These are phyloP conservation scores for Mentha longifolia DNA, from an alignment of 257 asterid species.

Conservation along the genomic window DNA sequence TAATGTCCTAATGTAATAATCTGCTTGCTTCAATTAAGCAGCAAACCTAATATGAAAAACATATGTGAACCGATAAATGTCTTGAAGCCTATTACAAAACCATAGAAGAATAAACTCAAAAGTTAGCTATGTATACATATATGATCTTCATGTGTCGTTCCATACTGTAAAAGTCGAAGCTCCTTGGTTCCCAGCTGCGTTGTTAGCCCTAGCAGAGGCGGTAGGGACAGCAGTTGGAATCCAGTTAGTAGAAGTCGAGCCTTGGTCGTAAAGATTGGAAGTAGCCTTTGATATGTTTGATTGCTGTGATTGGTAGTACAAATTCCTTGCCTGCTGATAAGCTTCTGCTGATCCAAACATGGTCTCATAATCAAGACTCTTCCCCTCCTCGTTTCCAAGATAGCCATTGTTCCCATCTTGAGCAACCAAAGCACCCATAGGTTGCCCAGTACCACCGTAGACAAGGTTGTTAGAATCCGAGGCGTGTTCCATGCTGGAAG, in stretches of 20 bases:
- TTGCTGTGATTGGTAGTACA: slow-evolving; percentile 47
- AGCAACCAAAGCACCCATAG: slow-evolving; percentile 23
- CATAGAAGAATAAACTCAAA: slow-evolving; percentile 28
- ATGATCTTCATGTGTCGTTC: slow-evolving; percentile 56
- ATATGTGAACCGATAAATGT: slow-evolving; percentile 26
- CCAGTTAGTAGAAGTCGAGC: slow-evolving; percentile 34
- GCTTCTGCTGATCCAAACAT: slow-evolving; percentile 37
- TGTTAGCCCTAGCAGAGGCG: slow-evolving; percentile 36
- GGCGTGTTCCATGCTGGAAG: slow-evolving; percentile 40
- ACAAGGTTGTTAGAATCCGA: slow-evolving; percentile 12
- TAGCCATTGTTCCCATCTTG: slow-evolving; percentile 31
- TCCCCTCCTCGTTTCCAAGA: slow-evolving; percentile 34
- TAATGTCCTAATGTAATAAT: slow-evolving; percentile 28
- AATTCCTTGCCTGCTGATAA: slow-evolving; percentile 38
- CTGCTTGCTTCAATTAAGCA: slow-evolving; percentile 16
- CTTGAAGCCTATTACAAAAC: slow-evolving; percentile 35
- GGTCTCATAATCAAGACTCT: slow-evolving; percentile 35
- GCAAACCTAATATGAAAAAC: slow-evolving; percentile 27
- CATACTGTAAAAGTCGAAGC: slow-evolving; percentile 62
- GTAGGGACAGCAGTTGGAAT: slow-evolving; percentile 53
- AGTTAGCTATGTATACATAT: slow-evolving; percentile 45
- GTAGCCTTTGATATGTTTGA: slow-evolving; percentile 16
- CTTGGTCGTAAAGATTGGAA: slow-evolving; percentile 19
- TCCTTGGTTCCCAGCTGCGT: slow-evolving; percentile 44
- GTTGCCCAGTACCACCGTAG: slow-evolving; percentile 20